phyloP scores from a whole-genome alignment of 2,329 filamentous ascomycete species.

The Arthrobotrys sphaeroides region DNA sequence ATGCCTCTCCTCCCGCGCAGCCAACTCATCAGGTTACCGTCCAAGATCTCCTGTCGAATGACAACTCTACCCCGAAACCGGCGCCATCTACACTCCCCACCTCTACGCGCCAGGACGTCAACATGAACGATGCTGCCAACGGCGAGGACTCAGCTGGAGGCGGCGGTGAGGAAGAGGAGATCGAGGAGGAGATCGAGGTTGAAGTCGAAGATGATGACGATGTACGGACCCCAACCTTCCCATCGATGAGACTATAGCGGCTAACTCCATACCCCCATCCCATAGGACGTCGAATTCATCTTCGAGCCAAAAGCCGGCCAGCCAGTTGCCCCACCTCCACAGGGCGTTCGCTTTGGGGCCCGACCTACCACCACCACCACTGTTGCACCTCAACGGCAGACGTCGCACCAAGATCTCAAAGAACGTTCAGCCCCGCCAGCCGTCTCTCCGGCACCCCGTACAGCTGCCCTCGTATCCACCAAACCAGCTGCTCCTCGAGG shows the following conservation, averaged over 20 bases:
- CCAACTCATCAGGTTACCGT: slow-evolving; percentile 25
- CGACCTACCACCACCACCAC: slow-evolving; percentile 54
- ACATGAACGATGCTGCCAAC: slow-evolving; percentile 47
- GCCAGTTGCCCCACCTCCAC: slow-evolving; percentile 57
- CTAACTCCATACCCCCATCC: neutral
- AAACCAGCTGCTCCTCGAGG: slow-evolving; percentile 62
- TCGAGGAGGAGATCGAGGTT: slow-evolving; percentile 57
- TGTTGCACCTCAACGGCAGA: slow-evolving; percentile 43
- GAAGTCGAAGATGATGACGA: slow-evolving; percentile 58
- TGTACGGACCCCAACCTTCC: slow-evolving; percentile 28
- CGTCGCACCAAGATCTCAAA: slow-evolving; percentile 44
- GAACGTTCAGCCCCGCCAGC: slow-evolving; percentile 30
- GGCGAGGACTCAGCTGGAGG: slow-evolving; percentile 54
- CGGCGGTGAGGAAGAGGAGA: slow-evolving; percentile 56
- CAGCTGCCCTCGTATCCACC: slow-evolving; percentile 59
- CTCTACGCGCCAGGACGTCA: slow-evolving; percentile 27
- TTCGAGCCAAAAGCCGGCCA: slow-evolving; percentile 58
- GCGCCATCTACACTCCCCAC: slow-evolving; percentile 23
- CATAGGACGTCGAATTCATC: slow-evolving; percentile 58
- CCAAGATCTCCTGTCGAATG: slow-evolving; percentile 51
- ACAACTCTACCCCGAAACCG: slow-evolving; percentile 52
- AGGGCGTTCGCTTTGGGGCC: slow-evolving; percentile 57
- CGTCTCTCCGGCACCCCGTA: slow-evolving; percentile 56
- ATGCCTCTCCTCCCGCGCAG: slow-evolving; percentile 48
- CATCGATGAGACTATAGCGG: neutral